A percentile compares a stretch with the other conserved stretches of the same genome.
Evolutionary conservation across 2,329 filamentous ascomycete species (phyloP).

Genomic region (Penicillium sp.): DNA sequence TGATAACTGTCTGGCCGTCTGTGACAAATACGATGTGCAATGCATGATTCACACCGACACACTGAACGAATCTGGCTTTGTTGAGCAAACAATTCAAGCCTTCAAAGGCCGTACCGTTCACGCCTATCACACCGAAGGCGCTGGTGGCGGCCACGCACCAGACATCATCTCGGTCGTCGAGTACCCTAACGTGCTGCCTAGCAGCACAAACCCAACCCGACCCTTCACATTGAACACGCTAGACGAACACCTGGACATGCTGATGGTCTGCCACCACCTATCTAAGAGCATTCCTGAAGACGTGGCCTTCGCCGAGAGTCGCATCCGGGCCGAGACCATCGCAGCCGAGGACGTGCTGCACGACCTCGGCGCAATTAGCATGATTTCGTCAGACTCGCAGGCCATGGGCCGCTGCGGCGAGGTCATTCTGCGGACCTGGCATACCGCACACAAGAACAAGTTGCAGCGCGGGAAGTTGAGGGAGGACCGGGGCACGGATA

Average conservation of each 20-base stretch:
- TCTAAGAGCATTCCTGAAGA: conserved; percentile 93
- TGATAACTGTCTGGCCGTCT: conserved; percentile 81
- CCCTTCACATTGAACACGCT: conserved; percentile 91
- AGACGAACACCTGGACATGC: conserved; percentile 96
- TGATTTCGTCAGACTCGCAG: conserved; percentile 96
- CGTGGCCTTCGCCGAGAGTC: conserved; percentile 90
- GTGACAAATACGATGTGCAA: conserved; percentile 89
- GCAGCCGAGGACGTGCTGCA: conserved; percentile 97
- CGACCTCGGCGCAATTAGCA: conserved; percentile 91
- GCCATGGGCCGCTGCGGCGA: conserved; percentile 97
- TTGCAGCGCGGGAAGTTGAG: conserved; percentile 74
- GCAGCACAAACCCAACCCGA: conserved; percentile 87
- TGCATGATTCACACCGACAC: conserved; percentile 96
- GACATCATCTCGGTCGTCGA: conserved; percentile 96
- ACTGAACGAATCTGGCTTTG: conserved; percentile 95
- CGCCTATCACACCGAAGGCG: conserved; percentile 96
- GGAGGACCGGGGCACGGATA: conserved; percentile 77
- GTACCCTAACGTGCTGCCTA: conserved; percentile 83
- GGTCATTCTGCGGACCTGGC: conserved; percentile 91
- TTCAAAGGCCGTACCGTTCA: conserved; percentile 89
- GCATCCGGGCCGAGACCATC: conserved; percentile 94
- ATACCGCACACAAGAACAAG: conserved; percentile 97
- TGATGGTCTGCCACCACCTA: conserved; percentile 97
- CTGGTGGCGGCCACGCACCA: conserved; percentile 90
- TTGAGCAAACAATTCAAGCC: conserved; percentile 82